Percentiles rank a stretch among this genome's conserved stretches.
These are phyloP conservation scores for Nematocida homosporus DNA, from an alignment of 371 early-diverging fungal genomes.

Conservation along the genomic window DNA sequence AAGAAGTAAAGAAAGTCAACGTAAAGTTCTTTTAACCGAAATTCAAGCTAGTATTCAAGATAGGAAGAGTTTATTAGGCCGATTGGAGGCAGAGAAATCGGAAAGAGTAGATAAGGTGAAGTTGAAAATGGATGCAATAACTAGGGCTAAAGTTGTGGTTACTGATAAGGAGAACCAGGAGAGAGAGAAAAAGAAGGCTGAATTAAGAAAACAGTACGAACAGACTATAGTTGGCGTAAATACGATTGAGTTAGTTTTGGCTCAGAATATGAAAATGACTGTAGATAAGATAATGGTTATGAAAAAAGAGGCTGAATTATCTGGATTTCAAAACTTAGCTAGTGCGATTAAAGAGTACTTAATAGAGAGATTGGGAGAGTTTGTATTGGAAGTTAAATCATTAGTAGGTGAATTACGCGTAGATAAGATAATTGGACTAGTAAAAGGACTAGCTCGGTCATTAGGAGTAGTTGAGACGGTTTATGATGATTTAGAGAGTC, in stretches of 20 bases:
- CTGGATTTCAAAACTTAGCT: constrained; percentile 55
- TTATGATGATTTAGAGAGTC: constrained; percentile 34
- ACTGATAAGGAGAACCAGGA: constrained; percentile 17
- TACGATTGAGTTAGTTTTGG: constrained; percentile 10
- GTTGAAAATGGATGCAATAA: constrained; percentile 40
- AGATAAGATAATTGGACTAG: constrained; percentile 51
- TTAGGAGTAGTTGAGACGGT: constrained; percentile 48
- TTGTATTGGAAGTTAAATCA: constrained; percentile 37
- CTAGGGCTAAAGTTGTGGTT: constrained; percentile 13
- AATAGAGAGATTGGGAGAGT: constrained; percentile 34
- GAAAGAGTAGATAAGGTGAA: constrained; percentile 37
- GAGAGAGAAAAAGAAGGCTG: constrained; percentile 6
- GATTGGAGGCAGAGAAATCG: constrained; percentile 45
- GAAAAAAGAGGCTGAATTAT: constrained; percentile 12
- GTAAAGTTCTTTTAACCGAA: background rate
- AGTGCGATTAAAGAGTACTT: constrained; percentile 30
- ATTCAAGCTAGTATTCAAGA: constrained; percentile 38
- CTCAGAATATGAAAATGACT: constrained; percentile 33
- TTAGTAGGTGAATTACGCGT: constrained; percentile 16
- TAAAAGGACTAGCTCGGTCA: constrained; percentile 57
- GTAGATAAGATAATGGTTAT: constrained; percentile 36
- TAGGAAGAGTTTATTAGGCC: constrained; percentile 10
- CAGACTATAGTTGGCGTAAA: constrained; percentile 39
- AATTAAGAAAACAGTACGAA: constrained; percentile 18
- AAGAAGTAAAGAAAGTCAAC: constrained; percentile 4